Base-by-base conservation (phyloP, 495 filamentous ascomycete genomes). In the Xanthoparmelia taractica region DNA sequence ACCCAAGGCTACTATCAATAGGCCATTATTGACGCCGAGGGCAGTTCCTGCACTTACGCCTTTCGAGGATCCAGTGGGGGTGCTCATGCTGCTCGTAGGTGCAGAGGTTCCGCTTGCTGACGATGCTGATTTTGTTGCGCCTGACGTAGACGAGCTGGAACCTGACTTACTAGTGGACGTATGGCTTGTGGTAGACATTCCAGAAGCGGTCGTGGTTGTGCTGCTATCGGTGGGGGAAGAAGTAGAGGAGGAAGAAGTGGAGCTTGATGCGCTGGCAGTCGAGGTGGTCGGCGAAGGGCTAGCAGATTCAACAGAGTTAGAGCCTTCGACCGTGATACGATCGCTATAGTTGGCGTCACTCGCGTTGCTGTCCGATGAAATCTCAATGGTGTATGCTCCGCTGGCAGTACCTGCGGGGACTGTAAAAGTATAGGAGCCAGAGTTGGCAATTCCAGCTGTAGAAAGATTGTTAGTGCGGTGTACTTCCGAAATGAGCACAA, bases 371-470 rank as follows among this genome's bases (percentile, higher is more conserved):
- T 58, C 83, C 65, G 74, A 69, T 64, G 82, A 70, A 62, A 87
- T 88, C 67, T 84, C 73, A 60, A 87, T 75, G 38, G 84, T 79
- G 75, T 86, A 87, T 29, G 69, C 69, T 62, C 77, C 74, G 63
- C 70, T 72, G 40, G 72, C 72, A 56, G 82, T 72, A 57, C 74
- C 61, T 55, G 73, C 60, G 48, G 76, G 75, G 11, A 80, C 74
- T n/a, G 72, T 73, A 81, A 84, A 86, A 63, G 77, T 79, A 76
- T 75, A 85, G 64, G 70, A 75, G 65, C 85, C 85, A 52, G 74
- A 75, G 77, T 88, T 87, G 56, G 70, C 57, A 68, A 86, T 79
- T 65, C 69, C 68, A 29, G 76, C 84, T 86, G 57, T 43, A 60
- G 61, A 70, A 60, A 75, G 69, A 15, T 23, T 23, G 37, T 60